A percentile compares a stretch with the other conserved stretches of the same genome.
phyloP scores from a whole-genome alignment of 768 basidiomycete species.

The Chalciporus chontae region DNA sequence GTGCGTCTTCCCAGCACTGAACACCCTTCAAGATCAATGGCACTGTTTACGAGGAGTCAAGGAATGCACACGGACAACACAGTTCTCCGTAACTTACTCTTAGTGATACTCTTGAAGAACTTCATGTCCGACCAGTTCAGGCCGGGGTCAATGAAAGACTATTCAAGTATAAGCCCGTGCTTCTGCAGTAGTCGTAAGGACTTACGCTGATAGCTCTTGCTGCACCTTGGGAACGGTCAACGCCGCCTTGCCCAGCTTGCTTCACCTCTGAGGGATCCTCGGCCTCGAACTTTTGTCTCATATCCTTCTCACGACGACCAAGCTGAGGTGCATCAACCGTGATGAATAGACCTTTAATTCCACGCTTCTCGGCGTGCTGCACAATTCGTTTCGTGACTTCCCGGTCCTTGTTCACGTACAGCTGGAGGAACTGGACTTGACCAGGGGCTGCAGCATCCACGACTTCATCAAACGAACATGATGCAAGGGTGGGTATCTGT shows the following conservation, averaged over 20 bases:
- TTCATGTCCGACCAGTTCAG: slow-evolving; percentile 68
- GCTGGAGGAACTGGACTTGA: slow-evolving; percentile 84
- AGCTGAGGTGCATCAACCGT: slow-evolving; percentile 98
- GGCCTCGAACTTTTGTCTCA: slow-evolving; percentile 94
- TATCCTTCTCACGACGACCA: slow-evolving; percentile 92
- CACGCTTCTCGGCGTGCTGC: slow-evolving; percentile 84
- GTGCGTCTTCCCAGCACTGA: slow-evolving; percentile 85
- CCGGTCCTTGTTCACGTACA: slow-evolving; percentile 90
- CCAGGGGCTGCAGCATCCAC: slow-evolving; percentile 78
- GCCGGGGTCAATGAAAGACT: slow-evolving; percentile 95
- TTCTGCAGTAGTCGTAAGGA: neutral
- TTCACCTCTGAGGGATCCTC: slow-evolving; percentile 42
- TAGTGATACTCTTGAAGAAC: slow-evolving; percentile 77
- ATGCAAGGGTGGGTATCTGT: slow-evolving; percentile 93
- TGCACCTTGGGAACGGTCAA: slow-evolving; percentile 87
- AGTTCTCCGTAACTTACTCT: slow-evolving; percentile 36
- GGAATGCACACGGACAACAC: neutral
- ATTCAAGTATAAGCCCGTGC: neutral
- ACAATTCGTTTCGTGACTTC: slow-evolving; percentile 82
- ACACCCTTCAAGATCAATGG: slow-evolving; percentile 90
- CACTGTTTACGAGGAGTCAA: slow-evolving; percentile 46
- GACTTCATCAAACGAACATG: slow-evolving; percentile 94
- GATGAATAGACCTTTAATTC: slow-evolving; percentile 92
- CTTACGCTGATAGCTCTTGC: slow-evolving; percentile 89
- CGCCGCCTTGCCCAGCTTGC: slow-evolving; percentile 46